These are phyloP conservation scores for Limonium bicolor DNA, from an alignment of 148 eudicot genomes.

Conservation along the genomic window DNA sequence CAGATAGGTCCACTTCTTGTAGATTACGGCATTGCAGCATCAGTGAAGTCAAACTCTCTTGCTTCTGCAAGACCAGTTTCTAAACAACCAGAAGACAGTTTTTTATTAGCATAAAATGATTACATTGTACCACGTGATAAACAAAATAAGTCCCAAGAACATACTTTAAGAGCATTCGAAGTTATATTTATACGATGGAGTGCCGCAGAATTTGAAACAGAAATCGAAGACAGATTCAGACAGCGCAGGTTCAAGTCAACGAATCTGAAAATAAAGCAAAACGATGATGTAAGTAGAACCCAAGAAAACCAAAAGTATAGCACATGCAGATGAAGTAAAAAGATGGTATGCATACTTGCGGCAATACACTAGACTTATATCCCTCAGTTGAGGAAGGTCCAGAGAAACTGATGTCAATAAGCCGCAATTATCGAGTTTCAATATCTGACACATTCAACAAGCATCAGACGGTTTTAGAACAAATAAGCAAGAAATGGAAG, in stretches of 20 bases:
- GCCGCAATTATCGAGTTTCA: constrained; percentile 87
- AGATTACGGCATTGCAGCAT: constrained; percentile 60
- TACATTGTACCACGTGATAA: too few relatives aligned
- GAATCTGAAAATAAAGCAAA: constrained; percentile 34
- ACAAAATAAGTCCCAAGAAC: too few relatives aligned
- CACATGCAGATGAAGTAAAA: too few relatives aligned
- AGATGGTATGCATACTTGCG: constrained; percentile 46
- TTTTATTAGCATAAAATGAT: too few relatives aligned
- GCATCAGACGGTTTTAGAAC: neutral
- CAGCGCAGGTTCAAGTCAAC: constrained; percentile 40
- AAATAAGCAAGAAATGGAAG: too few relatives aligned
- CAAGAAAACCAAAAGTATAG: too few relatives aligned
- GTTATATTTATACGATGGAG: constrained; percentile 71
- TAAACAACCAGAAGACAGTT: too few relatives aligned
- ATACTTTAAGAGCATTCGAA: constrained; percentile 63
- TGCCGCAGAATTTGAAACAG: constrained; percentile 80
- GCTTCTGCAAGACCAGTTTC: constrained; percentile 90
- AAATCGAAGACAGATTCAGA: constrained; percentile 46
- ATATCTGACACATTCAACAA: constrained; percentile 29
- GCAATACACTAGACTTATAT: constrained; percentile 77
- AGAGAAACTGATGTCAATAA: constrained; percentile 67
- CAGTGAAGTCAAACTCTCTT: constrained; percentile 79
- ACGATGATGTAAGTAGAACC: too few relatives aligned
- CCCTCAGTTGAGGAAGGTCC: constrained; percentile 69
- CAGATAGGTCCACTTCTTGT: constrained; percentile 92